phyloP scores from a whole-genome alignment of 2,329 filamentous ascomycete genomes.

The Phaeosphaeria sp. region DNA sequence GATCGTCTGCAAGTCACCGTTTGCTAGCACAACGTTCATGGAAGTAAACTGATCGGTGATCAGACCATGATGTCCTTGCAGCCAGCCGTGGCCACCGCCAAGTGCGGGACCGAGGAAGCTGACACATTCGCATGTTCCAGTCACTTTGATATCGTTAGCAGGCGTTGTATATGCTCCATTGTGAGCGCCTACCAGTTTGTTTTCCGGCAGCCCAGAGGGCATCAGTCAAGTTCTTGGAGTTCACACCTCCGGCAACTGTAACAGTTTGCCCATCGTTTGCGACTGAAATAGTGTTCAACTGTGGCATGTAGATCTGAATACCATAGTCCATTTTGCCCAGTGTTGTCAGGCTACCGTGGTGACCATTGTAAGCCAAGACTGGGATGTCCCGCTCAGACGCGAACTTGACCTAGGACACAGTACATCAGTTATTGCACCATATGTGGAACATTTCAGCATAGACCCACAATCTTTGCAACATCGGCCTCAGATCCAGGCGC shows the following conservation, averaged over 20 bases:
- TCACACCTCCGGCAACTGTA: constrained; percentile 58
- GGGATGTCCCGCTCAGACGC: constrained; percentile 56
- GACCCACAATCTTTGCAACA: constrained; percentile 27
- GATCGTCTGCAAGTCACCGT: constrained; percentile 53
- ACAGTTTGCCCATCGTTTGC: constrained; percentile 53
- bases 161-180: too few species aligned
- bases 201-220: constrained; percentile 59
- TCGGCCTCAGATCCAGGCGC: constrained; percentile 25
- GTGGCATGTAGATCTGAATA: constrained; percentile 58
- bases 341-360: constrained; percentile 59
- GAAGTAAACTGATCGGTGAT: constrained; percentile 62
- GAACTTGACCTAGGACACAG: constrained; percentile 52
- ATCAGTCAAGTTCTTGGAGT: constrained; percentile 56
- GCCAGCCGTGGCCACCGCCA: constrained; percentile 64
- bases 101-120: constrained; percentile 58
- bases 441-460: background rate
- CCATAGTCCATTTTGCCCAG: constrained; percentile 58
- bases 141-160: constrained; percentile 20
- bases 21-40: constrained; percentile 59
- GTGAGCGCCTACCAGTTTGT: constrained; percentile 51
- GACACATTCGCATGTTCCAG: constrained; percentile 58
- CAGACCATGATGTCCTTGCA: constrained; percentile 62
- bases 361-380: constrained; percentile 61
- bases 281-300: constrained; percentile 54
- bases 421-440: background rate